These are phyloP conservation scores for Cadophora luteo-olivacea DNA, from an alignment of 2,329 filamentous ascomycete genomes.

Conservation along the genomic window DNA sequence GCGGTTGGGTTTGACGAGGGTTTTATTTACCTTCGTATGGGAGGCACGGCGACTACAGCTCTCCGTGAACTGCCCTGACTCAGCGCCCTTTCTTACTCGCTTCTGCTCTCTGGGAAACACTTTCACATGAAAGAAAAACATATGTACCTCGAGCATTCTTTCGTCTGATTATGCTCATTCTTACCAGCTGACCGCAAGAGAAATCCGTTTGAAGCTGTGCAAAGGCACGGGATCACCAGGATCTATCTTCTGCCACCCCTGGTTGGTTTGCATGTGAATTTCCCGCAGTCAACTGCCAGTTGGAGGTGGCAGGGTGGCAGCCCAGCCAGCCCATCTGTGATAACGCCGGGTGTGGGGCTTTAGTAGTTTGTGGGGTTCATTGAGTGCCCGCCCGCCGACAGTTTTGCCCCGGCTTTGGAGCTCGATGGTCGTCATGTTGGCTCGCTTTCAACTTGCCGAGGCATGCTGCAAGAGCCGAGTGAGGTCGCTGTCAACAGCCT, in stretches of 20 bases:
- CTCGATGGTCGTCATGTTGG: not conserved
- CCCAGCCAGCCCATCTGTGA: not conserved
- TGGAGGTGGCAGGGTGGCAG: too few relatives aligned
- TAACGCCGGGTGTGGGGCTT: constrained; percentile 1
- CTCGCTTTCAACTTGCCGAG: constrained; percentile 19
- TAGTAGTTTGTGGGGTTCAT: not conserved
- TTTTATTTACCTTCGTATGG: not conserved
- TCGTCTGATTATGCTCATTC: not conserved
- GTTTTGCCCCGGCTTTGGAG: not conserved
- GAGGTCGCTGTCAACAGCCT: constrained; percentile 16
- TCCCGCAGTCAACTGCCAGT: not conserved
- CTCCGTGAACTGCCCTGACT: not conserved
- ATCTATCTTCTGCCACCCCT: not conserved
- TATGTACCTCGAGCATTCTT: not conserved
- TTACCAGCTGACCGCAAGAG: not conserved
- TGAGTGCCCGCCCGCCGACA: not conserved
- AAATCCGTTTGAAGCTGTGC: not conserved
- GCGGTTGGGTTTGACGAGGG: not conserved
- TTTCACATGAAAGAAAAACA: not conserved
- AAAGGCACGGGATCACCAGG: not conserved
- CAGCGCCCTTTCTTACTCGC: not conserved
- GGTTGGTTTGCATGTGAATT: constrained; percentile 14
- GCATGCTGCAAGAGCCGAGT: constrained; percentile 21
- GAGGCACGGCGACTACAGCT: too few relatives aligned
- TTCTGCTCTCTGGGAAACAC: not conserved